Base-by-base conservation (phyloP, 2,329 filamentous ascomycete species). In the Alternaria gaisen region DNA sequence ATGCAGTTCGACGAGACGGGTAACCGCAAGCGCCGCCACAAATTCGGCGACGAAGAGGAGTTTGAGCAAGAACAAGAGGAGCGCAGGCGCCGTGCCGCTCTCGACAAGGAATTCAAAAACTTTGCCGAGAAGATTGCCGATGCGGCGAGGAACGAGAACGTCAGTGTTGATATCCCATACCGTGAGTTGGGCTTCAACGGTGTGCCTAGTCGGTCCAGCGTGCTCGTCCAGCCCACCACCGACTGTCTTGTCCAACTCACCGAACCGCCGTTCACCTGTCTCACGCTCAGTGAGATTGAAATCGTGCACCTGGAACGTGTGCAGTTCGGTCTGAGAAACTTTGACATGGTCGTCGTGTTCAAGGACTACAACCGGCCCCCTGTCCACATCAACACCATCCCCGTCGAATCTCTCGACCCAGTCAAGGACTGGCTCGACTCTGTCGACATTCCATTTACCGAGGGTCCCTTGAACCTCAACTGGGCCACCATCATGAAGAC, bases 401-500 rank as follows among this genome's bases (percentile, higher is more conserved):
- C 95, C 0, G 93, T 99, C 24, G 95, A 99, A 76, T 92, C 91
- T 3, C 85, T 99, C 4, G 95, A 99, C 70, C 90, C 92, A 55
- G 94, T 99, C 68, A 98, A 98, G 80, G 96, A 99, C 75, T 99
- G 95, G 90, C 87, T 99, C 10, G 94, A 99, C 80, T 94, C 91
- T 1, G 94, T 95, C 48, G 94, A 99, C 75, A 97, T 99, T 74
- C 90, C 95, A 18, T 98, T 90, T 83, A 91, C 89, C 12, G 96
- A 99, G 80, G 95, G 95, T 58, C 95, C 94, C 1, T 88, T 99
- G 69, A 99, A 99, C 82, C 86, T 99, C 58, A 98, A 98, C 85
- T 99, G 95, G 95, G 91, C 92, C 11, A 97, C 94, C 16, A 99
- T 99, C 76, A 99, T 99, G 93, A 99, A 99, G 86, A 99, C 95